These are phyloP conservation scores for Golubevia pallescens DNA, from an alignment of 1,284 basidiomycete species.

Conservation along the genomic window DNA sequence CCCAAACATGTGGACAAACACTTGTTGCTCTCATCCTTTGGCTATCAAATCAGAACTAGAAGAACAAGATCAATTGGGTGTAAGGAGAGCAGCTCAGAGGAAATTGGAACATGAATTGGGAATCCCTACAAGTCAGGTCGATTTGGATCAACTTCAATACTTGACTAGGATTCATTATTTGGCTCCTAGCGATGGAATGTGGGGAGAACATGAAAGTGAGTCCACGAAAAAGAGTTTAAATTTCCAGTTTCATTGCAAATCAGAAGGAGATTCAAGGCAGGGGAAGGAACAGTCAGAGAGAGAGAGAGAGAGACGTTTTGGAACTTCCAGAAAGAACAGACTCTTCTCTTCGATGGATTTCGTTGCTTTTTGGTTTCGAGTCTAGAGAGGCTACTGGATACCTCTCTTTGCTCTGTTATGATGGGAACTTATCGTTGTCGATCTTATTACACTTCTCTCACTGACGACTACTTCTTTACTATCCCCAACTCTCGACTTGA, in stretches of 20 bases:
- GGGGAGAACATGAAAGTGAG: conserved; percentile 64
- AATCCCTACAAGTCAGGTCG: conserved; percentile 47
- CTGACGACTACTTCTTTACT: neutral
- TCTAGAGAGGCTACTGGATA: too few species aligned
- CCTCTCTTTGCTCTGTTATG: too few species aligned
- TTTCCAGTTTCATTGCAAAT: neutral
- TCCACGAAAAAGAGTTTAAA: too few species aligned
- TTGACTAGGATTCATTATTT: conserved; percentile 63
- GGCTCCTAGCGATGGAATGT: conserved; percentile 52
- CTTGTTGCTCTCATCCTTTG: conserved; percentile 62
- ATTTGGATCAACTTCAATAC: conserved; percentile 59
- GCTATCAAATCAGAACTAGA: conserved; percentile 58
- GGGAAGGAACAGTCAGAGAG: too few species aligned
- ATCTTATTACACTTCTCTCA: neutral
- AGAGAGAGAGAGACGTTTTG: neutral
- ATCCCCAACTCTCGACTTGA: neutral
- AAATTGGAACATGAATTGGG: conserved; percentile 64
- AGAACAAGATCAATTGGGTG: conserved; percentile 49
- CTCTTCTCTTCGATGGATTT: neutral
- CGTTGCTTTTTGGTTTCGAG: neutral
- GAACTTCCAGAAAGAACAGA: neutral
- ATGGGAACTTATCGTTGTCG: too few species aligned
- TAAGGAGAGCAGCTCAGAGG: conserved; percentile 55
- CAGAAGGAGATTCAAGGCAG: too few species aligned
- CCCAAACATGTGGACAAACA: conserved; percentile 65